Evolutionary conservation across 805 yeast genomes (phyloP).

Genomic region (Candida oleophila): DNA sequence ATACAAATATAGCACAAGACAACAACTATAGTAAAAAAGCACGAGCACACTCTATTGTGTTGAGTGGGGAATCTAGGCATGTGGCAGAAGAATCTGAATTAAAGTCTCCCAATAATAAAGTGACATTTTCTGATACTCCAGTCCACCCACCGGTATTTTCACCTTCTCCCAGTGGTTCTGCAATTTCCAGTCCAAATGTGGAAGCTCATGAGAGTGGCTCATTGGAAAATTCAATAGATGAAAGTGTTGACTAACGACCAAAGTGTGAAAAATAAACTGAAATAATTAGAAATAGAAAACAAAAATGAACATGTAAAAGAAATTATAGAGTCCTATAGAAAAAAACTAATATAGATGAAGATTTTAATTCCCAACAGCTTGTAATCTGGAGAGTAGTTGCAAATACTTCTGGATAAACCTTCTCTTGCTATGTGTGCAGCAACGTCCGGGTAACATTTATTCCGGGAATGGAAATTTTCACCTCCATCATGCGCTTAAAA

Average conservation of each 20-base stretch:
- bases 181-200: not conserved
- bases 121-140: slow-evolving; percentile 1
- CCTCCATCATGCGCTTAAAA: not conserved
- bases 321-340: not conserved
- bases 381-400: too few species aligned
- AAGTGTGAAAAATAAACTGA: slow-evolving; percentile 23
- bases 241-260: slow-evolving; percentile 32
- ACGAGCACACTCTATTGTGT: slow-evolving; percentile 1
- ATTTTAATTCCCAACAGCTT: too few species aligned
- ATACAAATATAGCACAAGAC: not conserved
- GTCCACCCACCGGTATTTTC: slow-evolving; percentile 3
- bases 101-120: not conserved
- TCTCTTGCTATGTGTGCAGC: not conserved
- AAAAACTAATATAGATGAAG: not conserved
- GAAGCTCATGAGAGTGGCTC: slow-evolving; percentile 17
- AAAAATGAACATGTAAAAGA: not conserved
- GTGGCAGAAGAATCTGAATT: not conserved
- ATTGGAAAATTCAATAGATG: not conserved
- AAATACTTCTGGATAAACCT: too few species aligned
- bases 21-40: slow-evolving; percentile 9
- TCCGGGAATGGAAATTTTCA: not conserved
- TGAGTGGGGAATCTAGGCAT: not conserved
- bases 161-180: slow-evolving; percentile 13
- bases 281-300: not conserved
- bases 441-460: not conserved